Base-by-base conservation (phyloP, 495 filamentous ascomycete species). In the Penicillium cataractarum region DNA sequence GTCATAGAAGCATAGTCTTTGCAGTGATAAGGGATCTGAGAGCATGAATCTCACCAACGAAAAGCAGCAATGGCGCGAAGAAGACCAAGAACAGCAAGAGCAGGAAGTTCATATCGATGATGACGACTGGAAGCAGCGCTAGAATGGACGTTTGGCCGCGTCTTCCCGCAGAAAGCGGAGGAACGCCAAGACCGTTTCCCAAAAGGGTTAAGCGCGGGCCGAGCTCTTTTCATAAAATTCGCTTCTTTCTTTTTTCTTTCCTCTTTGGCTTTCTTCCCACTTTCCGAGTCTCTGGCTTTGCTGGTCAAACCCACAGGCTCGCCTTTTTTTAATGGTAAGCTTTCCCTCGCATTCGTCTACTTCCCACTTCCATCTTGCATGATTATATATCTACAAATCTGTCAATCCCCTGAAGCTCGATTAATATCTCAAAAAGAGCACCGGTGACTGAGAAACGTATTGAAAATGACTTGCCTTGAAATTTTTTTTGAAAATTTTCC, bases 381-480 rank as follows among this genome's bases (percentile, higher is more conserved):
- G 89, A 91, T 92, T 91, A 91, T 78, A 86, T 68, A 83, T 76
- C 79, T 83, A 80, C 76, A 80, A 85, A 93, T 93, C 90, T 93
- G 90, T 93, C 90, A 93, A 93, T 93, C 90, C 87, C 81, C 90
- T 91, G 90, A 93, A 75, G 74, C 78, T 79, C 76, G 66, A 21
- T 71, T 68, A 65, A 74, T 71, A 78, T 77, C 72, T 78, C 72
- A 74, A 68, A 71, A 70, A 71, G 77, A 78, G 79, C 74, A 76
- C 64, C 67, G 64, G 71, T 81, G 79, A 81, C 65, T 82, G 78
- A 82, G 77, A 80, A 82, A 80, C 70, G 79, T 82, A 80, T 75
- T 72, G 54, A 74, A 70, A 78, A 81, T 80, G 77, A 80, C 64
- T 57, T 52, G 59, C 50, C 57, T 62, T 60, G 21, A 54, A 65